Conservation (phyloP, 73 alveolate genomes). For the Loxodes magnus region DNA sequence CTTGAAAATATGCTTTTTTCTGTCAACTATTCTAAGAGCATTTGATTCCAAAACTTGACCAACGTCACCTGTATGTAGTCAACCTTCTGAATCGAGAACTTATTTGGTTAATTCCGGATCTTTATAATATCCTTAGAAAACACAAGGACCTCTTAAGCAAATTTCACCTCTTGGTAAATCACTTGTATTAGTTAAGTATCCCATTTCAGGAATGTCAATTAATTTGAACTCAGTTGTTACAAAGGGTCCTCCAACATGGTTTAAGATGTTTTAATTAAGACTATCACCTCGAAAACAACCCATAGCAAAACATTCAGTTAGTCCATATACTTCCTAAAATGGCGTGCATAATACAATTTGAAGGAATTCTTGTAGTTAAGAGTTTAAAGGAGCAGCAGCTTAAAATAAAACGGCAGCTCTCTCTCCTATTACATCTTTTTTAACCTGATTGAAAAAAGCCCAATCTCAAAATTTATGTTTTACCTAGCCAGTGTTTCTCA, state of each 20-base stretch:
- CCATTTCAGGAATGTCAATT: conserved; percentile 48
- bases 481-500: no score
- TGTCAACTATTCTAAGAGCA: conserved; percentile 47
- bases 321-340: no score
- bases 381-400: no score
- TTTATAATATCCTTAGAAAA: conserved; percentile 45
- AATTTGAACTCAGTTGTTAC: conserved; percentile 13
- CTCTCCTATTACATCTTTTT: no score
- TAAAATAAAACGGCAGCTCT: no score
- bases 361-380: no score
- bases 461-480: no score
- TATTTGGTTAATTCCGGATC: conserved; percentile 39
- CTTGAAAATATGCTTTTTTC: conserved; percentile 53
- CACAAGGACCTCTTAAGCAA: conserved; percentile 20
- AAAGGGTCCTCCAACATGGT: conserved; percentile 5
- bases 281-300: no score
- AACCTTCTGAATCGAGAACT: conserved; percentile 42
- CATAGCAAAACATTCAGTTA: no score
- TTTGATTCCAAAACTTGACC: conserved; percentile 33
- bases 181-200: conserved; percentile 14
- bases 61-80: conserved; percentile 64
- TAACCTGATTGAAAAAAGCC: no score
- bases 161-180: conserved; percentile 60
- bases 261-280: no score
- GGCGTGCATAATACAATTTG: no score